Evolutionary conservation across 805 yeast genomes (phyloP), one percentile per base, ranked within the genome.

Genomic region (Starmerella geochares): DNA sequence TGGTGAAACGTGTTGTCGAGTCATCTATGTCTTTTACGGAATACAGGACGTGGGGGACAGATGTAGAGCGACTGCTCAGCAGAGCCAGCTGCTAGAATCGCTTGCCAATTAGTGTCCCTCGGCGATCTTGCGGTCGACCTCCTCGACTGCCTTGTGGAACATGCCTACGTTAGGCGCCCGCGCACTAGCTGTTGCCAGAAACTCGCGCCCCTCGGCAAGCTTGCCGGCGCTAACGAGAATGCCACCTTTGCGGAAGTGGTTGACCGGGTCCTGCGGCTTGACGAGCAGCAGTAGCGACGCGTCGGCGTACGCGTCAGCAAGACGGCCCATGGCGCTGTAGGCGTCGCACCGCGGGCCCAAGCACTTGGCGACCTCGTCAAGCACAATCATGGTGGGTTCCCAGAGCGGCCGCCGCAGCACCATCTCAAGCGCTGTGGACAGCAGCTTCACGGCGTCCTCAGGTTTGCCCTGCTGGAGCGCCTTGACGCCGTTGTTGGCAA

Each of bases 221-320:
- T 55, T 53, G 32, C 60, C 62, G 40, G 61, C 54, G 16, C 52
- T 47, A 25, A 54, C 38, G 35, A 65, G 49, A 31, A 60, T 51
- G 39, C 59, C 51, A 11, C 67, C 73, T 51, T 64, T 63, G 41
- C 72, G 59, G 51, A 50, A 64, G 50, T 63, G 62, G 47, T 62
- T 61, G 50, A 60, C 58, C 10, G 68, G 60, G 40, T 63, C 67
- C 44, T 45, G 55, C 17, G 66, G 63, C 50, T 60, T 59, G 42
- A 70, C 49, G 24, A 63, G 57, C 36, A 60, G 47, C 36, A 69
- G 60, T 42, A 69, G 50, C 24, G 65, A 59, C 5, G 68, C 64
- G 49, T 69, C 72, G 6, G 65, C 65, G 47, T 59, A 59, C 2
- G 71, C 73, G 19, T 67, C 67, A 6, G 65, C 65, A 66, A 68